Base-by-base conservation (phyloP, 2,329 filamentous ascomycete genomes). In the Cyphellophora attinorum region DNA sequence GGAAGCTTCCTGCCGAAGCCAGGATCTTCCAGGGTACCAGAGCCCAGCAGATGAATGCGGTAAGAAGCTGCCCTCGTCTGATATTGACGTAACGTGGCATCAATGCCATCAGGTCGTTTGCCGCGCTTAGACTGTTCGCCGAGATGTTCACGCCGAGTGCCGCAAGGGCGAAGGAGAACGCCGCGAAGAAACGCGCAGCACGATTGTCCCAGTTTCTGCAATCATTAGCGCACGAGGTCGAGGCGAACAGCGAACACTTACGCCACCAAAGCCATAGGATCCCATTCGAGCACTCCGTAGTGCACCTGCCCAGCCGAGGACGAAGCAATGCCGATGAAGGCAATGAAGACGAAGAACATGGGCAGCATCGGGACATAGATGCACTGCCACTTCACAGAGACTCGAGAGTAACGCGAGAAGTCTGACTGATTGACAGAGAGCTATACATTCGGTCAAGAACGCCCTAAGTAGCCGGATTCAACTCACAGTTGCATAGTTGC, bases 11-110 rank as follows among this genome's bases (percentile, higher is more conserved):
- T 2, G 76, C 76, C 0, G 69, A 74, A 16, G 52, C 60, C 6
- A 80, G 58, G 38, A 81, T 79, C 55, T 77, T 77, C 76, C 75
- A 79, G 1, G 74, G 74, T 1, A 76, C 72, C 14, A 79, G 60
- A 2, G 67, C 64, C 72, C 73, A 78, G 12, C 67, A 68, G 0
- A 74, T 50, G 3, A 76, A 31, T 1, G 70, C 68, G 5, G 68
- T 66, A 25, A 76, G 54, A 21, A 76, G 52, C 38, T 67, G 68
- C 3, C 72, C 72, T 10, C 73, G 64, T 5, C 58, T 56, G 45
- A 77, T 72, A 42, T 75, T 72, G 39, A 76, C 50, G 47, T 62
- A 72, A 14, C 56, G 54, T 0, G 72, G 66, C 63, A 70, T 61
- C 1, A 75, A 59, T 1, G 68, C 66, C 8, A 73, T 50, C 1